Evolutionary conservation across 208 protist species (phyloP).

Genomic region (Leishmania arabica): DNA sequence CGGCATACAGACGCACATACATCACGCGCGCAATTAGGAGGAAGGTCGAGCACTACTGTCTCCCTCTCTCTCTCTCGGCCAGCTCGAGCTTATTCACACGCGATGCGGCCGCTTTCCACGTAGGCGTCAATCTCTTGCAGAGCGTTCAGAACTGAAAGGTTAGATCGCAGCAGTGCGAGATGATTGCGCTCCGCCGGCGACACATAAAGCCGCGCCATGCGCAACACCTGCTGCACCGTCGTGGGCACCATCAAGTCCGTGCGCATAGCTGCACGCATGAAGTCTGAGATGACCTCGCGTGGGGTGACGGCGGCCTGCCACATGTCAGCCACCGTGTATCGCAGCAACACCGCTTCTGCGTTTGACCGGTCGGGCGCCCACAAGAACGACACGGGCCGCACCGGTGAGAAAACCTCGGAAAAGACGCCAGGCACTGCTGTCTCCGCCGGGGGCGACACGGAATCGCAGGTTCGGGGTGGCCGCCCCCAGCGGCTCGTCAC

Average conservation of each 20-base stretch:
- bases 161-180: conserved; percentile 65
- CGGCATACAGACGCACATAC: neutral
- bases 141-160: conserved; percentile 43
- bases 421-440: too few species aligned
- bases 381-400: conserved; percentile 21
- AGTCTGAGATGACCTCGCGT: conserved; percentile 81
- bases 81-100: conserved; percentile 1
- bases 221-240: conserved; percentile 72
- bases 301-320: conserved; percentile 43
- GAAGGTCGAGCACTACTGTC: too few species aligned
- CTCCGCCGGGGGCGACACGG: neutral
- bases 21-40: neutral
- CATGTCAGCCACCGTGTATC: conserved; percentile 25
- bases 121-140: conserved; percentile 66
- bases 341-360: conserved; percentile 1
- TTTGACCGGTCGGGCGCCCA: conserved; percentile 16
- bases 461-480: neutral
- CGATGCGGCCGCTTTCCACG: conserved; percentile 33
- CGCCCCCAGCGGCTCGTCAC: neutral
- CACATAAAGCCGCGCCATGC: conserved; percentile 74
- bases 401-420: conserved; percentile 7
- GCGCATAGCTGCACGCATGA: conserved; percentile 56
- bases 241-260: conserved; percentile 60
- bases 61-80: neutral
- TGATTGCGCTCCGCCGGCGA: conserved; percentile 67